A percentile compares a stretch with the other conserved stretches of the same genome.
phyloP scores from a whole-genome alignment of 75 land plant genomes.

The Pseudotsuga menziesii region DNA sequence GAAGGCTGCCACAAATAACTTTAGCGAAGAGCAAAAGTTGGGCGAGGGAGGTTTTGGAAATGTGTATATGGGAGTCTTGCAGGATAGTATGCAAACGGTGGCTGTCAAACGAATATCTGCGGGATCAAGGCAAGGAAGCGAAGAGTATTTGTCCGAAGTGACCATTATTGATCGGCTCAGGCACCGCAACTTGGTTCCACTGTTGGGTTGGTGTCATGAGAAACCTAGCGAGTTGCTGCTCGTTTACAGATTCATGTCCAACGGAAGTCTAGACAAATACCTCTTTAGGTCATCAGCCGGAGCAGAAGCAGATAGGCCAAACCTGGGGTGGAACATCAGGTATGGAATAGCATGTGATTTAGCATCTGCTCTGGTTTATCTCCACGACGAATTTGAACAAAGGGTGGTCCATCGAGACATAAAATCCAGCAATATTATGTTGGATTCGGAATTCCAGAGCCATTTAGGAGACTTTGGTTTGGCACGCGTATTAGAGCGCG shows the following conservation, averaged over 20 bases:
- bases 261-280: constrained; percentile 11
- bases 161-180: constrained; percentile 24
- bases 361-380: constrained; percentile 20
- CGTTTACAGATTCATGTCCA: constrained; percentile 12
- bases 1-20: constrained; percentile 4
- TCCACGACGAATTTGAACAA: constrained; percentile 21
- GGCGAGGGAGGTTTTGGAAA: constrained; percentile 21
- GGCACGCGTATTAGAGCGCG: neutral
- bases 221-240: neutral
- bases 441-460: constrained; percentile 19
- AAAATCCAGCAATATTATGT: constrained; percentile 24
- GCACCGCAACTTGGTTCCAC: constrained; percentile 30
- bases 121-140: constrained; percentile 21
- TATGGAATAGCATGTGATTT: constrained; percentile 9
- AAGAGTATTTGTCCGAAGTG: constrained; percentile 30
- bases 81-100: neutral
- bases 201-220: constrained; percentile 31
- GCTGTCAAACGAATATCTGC: constrained; percentile 18
- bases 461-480: constrained; percentile 23
- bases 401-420: constrained; percentile 23
- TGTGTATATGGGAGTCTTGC: constrained; percentile 13
- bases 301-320: neutral
- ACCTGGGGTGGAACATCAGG: constrained; percentile 8
- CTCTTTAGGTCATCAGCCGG: neutral
- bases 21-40: constrained; percentile 1